Evolutionary conservation across 1,284 basidiomycete genomes (phyloP), one percentile per base, ranked within the genome.

Genomic region (Fomitopsis pinicola): DNA sequence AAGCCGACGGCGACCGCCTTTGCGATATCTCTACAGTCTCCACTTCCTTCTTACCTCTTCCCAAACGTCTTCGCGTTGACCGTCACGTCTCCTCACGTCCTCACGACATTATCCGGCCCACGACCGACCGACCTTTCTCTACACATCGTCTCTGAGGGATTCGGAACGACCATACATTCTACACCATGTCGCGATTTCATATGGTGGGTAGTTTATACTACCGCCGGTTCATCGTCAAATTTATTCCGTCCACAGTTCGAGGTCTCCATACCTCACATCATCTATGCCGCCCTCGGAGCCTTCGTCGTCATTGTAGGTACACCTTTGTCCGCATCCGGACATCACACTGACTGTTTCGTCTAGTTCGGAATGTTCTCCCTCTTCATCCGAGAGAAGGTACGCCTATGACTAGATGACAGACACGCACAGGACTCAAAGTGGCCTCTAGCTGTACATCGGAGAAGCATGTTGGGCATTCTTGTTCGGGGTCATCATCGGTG

Each of bases 381-480:
- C 26, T 88, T 98, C 68, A 86, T 99, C 72, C 91, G 96, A 72
- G 95, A 98, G 79, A 89, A 85, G 80, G 89, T 88, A 60, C 50
- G 79, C 35, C 10, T 10, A 45, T 19, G 36, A 9, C 46, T 33
- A 36, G 48, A 22, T 30, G 52, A 8, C 35, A 38, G 35, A 15
- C 12, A 50, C 5, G 28, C 2, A 30, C 15, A 17, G 28, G 28
- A n/a, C 48, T 15, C 22, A 53, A 22, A 33, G 10, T 56, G 38
- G 33, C 12, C 9, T 33, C 30, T 58, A 91, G 81, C 78, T 98
- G 36, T 99, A 98, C 72, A 88, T 98, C 64, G 97, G 97, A 66
- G 97, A 99, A 82, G 95, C 97, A 5, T 94, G 92, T 66, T 92
- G 95, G 82, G 95, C 97, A 2, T 97, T 97, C 66, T 75, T 96